These are phyloP conservation scores for Gaertneriomyces sp. DNA, from an alignment of 192 early-diverging fungal species.

Conservation along the genomic window DNA sequence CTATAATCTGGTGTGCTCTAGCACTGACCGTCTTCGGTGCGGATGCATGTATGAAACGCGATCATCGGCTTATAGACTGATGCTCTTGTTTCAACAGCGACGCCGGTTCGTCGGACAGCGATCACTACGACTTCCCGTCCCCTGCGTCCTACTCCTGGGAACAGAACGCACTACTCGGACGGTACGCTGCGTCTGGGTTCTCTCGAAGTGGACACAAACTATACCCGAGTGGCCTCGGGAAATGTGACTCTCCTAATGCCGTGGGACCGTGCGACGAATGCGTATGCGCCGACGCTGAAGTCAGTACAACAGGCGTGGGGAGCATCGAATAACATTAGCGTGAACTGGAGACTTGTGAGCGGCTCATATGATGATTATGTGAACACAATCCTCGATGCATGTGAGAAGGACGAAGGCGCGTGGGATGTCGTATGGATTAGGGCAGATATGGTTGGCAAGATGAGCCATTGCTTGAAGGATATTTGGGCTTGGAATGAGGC, in stretches of 20 bases:
- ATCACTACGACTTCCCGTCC: constrained; percentile 22
- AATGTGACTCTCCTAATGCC: constrained; percentile 31
- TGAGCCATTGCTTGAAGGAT: constrained; percentile 42
- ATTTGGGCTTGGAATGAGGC: constrained; percentile 33
- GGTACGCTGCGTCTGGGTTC: constrained; percentile 10
- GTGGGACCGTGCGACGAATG: constrained; percentile 13
- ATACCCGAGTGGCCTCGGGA: constrained; percentile 26
- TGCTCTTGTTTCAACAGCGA: too few relatives aligned
- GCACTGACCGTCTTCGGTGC: too few relatives aligned
- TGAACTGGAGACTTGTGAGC: constrained; percentile 23
- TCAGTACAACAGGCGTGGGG: constrained; percentile 16
- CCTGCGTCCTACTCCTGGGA: constrained; percentile 16
- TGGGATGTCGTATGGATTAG: constrained; percentile 43
- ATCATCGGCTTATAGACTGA: too few relatives aligned
- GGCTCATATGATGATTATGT: constrained; percentile 33
- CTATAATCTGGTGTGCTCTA: too few relatives aligned
- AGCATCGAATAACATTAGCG: constrained; percentile 15
- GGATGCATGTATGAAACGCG: too few relatives aligned
- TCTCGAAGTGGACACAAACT: constrained; percentile 17
- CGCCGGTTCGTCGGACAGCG: constrained; percentile 5
- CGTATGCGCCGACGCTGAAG: constrained; percentile 10
- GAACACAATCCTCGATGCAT: constrained; percentile 28
- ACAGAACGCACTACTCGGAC: constrained; percentile 18
- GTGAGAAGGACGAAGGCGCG: constrained; percentile 10
- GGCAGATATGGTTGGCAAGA: constrained; percentile 23